Evolutionary conservation across 2,329 filamentous ascomycete genomes (phyloP), one percentile per base, ranked within the genome.

Genomic region (Kalaharituber pfeilii): DNA sequence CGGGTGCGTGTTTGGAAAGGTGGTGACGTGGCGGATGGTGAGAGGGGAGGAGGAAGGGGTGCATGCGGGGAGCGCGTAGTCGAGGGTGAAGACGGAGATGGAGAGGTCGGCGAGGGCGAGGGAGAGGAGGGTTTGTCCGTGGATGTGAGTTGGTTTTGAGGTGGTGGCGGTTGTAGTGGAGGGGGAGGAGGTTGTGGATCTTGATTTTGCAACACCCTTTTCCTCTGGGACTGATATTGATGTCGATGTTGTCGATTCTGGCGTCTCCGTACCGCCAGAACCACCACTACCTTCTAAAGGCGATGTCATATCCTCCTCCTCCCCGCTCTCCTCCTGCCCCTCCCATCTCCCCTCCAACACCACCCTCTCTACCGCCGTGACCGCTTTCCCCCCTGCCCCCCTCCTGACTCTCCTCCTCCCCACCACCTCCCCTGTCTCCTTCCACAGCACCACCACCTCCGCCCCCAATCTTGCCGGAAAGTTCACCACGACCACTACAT

Each of bases 1-100:
- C 8, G 60, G 59, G 29, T 62, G 60, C 9, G 60, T 57, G 20
- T 56, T 45, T 36, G 51, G 50, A 26, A 60, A 59, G 3, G 52
- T 53, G 25, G 56, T 57, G 30, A 56, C 49, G 8, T 28, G 28
- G 9, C 27, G 47, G 47, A 50, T 18, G 22, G 24, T 22, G 33
- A 22, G 44, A 13, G 24, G 44, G n/a, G n/a, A 20, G 42, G 11
- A 8, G 22, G 11, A 11, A 22, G 8, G 42, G 42, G 22, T 47
- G 24, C 8, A 9, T 22, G 42, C 20, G 42, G 22, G 30, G n/a
- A 36, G n/a, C n/a, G n/a, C n/a, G 20, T 39, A 25, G 22, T 47
- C 42, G 11, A 47, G n/a, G 11, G 22, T 22, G 22, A 50, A 13
- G 25, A 50, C 22, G 9, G 28, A 15, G 7, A 50, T 22, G 27